Evolutionary conservation across 1,284 basidiomycete genomes (phyloP), one percentile per base, ranked within the genome.

Genomic region (Malassezia globosa): DNA sequence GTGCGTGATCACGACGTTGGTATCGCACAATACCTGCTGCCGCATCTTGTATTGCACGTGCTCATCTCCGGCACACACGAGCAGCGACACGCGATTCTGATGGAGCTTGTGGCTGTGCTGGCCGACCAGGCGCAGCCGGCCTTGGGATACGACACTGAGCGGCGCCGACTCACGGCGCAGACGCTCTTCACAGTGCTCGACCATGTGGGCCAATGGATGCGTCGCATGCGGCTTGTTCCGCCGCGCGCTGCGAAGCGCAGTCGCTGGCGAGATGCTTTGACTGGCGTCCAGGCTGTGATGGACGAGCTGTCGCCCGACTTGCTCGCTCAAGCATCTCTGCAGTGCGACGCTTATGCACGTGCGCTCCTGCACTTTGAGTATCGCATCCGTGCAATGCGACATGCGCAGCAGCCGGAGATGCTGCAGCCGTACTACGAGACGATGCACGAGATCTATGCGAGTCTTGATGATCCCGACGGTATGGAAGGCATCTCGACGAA

Each of bases 401-500:
- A 42, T 25, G 52, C 56, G 29, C 60, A 51, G 25, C 58, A 50
- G 19, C 59, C 73, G 18, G 44, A 46, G 36, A 53, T 63, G 29
- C 31, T 69, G 37, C 81, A 87, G 44, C 76, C 75, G 1, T 84
- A 88, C 70, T 96, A 88, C 66, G 94, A 97, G 66, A 80, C 82
- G 25, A 75, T 97, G 31, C 94, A 99, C 66, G 82, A 94, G 69
- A 94, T 97, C 56, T 99, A 99, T 71, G 85, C 94, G 11, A 80
- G 87, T 49, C 77, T 99, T 4, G 90, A 99, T 67, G 90, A 99
- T 69, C 94, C 94, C 0, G 94, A 99, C 73, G 94, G 94, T 10
- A 99, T 99, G 94, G 90, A 96, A 73, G 94, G 94, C 0, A 80
- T 97, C 22, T 95, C 94, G 0, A 83, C 85, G 1, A 75, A 84